Conservation (phyloP, 495 filamentous ascomycete species). For the Annulohypoxylon nitens region DNA sequence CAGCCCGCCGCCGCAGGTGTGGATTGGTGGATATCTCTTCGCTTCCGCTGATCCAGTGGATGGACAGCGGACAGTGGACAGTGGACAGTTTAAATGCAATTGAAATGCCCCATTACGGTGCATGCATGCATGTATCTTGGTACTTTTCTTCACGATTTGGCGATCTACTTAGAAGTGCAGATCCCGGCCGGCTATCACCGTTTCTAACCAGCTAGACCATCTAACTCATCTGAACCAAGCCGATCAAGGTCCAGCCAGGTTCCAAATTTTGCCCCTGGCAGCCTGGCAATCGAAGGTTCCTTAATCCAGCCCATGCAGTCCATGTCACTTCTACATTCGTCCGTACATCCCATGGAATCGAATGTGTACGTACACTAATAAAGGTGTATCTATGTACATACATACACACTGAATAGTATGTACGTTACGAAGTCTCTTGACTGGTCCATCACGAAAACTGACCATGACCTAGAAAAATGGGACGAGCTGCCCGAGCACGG, state of each 20-base stretch:
- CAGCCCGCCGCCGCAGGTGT: conserved; percentile 9
- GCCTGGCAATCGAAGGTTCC: conserved; percentile 45
- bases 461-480: conserved; percentile 45
- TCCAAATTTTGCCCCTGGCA: conserved; percentile 41
- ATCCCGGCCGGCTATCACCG: conserved; percentile 49
- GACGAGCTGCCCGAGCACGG: conserved; percentile 41
- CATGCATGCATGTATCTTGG: conserved; percentile 20
- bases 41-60: conserved; percentile 16
- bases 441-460: conserved; percentile 36
- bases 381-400: no score
- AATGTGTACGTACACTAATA: background rate
- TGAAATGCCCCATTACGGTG: conserved; percentile 8
- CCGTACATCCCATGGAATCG: background rate
- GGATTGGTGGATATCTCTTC: conserved; percentile 33
- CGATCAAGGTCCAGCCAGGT: conserved; percentile 46
- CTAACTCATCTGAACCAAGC: conserved; percentile 16
- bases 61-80: no score
- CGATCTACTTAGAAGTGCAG: conserved; percentile 40
- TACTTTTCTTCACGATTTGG: conserved; percentile 24
- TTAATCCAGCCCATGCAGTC: conserved; percentile 6
- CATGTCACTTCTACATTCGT: conserved; percentile 2
- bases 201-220: conserved; percentile 22
- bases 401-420: background rate
- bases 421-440: conserved; percentile 36
- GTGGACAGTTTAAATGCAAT: background rate